Percentiles rank a stretch among this genome's conserved stretches.
phyloP scores from a whole-genome alignment of 2,329 filamentous ascomycete genomes.

The Xylaria multiplex region DNA sequence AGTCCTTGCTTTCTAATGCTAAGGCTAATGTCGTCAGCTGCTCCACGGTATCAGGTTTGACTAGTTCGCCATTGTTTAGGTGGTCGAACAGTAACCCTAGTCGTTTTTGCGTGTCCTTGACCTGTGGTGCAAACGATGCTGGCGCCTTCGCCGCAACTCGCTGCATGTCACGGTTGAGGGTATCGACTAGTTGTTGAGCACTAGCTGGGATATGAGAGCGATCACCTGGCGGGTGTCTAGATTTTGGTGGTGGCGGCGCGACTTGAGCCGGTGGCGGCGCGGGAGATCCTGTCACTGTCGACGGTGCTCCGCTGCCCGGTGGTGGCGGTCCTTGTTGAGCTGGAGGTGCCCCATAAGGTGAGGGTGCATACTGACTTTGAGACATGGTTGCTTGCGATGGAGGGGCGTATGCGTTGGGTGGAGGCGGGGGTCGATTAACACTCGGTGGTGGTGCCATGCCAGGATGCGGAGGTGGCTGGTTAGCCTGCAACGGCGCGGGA shows the following conservation, averaged over 20 bases:
- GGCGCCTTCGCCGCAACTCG: constrained; percentile 88
- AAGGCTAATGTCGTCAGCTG: constrained; percentile 72
- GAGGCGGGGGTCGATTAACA: constrained; percentile 57
- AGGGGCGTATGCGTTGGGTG: constrained; percentile 58
- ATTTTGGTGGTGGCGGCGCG: constrained; percentile 63
- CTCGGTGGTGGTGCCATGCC: constrained; percentile 48
- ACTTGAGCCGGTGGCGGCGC: constrained; percentile 61
- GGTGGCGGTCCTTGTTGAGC: constrained; percentile 55
- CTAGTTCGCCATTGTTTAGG: constrained; percentile 91
- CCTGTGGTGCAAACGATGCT: constrained; percentile 84
- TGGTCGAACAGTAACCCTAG: constrained; percentile 95
- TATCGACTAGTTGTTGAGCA: constrained; percentile 82
- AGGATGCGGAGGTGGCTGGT: constrained; percentile 54
- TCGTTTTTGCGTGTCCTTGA: constrained; percentile 93
- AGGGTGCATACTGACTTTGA: constrained; percentile 70
- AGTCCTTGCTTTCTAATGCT: constrained; percentile 75
- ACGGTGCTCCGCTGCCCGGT: constrained; percentile 51
- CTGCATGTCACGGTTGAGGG: constrained; percentile 85
- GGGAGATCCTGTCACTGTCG: constrained; percentile 47
- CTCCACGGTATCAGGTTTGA: constrained; percentile 81
- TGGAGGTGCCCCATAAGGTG: constrained; percentile 59
- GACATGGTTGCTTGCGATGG: constrained; percentile 59
- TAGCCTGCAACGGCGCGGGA: constrained; percentile 64
- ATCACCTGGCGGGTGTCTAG: constrained; percentile 83
- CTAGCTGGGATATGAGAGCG: constrained; percentile 84